phyloP scores from a whole-genome alignment of 768 basidiomycete species.

The Hysterangium stoloniferum region DNA sequence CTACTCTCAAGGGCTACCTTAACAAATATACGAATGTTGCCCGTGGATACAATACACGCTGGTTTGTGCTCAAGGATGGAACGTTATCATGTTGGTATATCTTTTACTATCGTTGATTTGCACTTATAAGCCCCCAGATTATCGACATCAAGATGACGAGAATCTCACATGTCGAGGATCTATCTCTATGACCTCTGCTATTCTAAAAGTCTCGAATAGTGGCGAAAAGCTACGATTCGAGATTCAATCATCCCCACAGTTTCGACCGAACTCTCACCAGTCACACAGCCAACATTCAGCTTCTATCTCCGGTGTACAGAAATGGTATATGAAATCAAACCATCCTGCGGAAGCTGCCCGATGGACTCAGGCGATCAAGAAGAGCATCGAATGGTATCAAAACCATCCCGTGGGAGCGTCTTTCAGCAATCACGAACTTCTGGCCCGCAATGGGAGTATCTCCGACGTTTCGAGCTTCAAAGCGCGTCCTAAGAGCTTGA shows the following conservation, averaged over 20 bases:
- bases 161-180: slow-evolving; percentile 77
- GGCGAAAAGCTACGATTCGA: slow-evolving; percentile 73
- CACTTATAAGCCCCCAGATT: slow-evolving; percentile 39
- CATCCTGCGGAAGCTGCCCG: slow-evolving; percentile 86
- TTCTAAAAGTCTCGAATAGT: slow-evolving; percentile 41
- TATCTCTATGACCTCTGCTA: slow-evolving; percentile 77
- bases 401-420: not conserved
- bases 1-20: slow-evolving; percentile 64
- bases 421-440: not conserved
- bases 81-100: slow-evolving; percentile 66
- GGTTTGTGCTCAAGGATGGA: slow-evolving; percentile 88
- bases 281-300: slow-evolving; percentile 32
- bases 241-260: slow-evolving; percentile 41
- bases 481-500: not conserved
- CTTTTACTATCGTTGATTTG: not conserved
- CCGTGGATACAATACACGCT: slow-evolving; percentile 79
- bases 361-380: slow-evolving; percentile 72
- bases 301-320: slow-evolving; percentile 37
- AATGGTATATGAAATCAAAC: slow-evolving; percentile 78
- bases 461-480: not conserved
- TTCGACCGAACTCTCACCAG: slow-evolving; percentile 29
- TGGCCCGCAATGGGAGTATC: not conserved
- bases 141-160: slow-evolving; percentile 87
- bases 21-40: slow-evolving; percentile 94
- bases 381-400: slow-evolving; percentile 65